Percentiles rank a stretch among this genome's conserved stretches.
Conservation (phyloP, 805 yeast species). For the Kuraishia cidri region DNA sequence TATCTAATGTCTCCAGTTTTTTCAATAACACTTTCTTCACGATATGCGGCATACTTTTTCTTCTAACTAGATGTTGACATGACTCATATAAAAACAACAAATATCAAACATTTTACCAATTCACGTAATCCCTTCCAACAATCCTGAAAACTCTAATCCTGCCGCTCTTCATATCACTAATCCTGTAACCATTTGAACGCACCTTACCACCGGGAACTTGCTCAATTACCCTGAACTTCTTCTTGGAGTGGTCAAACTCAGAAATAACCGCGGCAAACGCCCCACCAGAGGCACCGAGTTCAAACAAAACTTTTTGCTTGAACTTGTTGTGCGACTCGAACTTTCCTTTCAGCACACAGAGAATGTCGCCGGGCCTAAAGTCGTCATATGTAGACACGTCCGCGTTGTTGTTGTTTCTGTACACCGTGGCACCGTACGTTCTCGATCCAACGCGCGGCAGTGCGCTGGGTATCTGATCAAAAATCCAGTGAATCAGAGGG, state of each 20-base stretch:
- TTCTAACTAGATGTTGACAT: no score
- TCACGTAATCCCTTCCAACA: conserved; percentile 63
- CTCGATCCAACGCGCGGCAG: conserved; percentile 47
- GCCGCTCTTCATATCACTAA: conserved; percentile 72
- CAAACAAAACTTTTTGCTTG: conserved; percentile 43
- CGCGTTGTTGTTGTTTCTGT: conserved; percentile 41
- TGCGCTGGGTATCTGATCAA: conserved; percentile 25
- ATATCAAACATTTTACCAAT: conserved; percentile 66
- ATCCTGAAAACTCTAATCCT: conserved; percentile 72
- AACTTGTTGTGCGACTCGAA: conserved; percentile 58
- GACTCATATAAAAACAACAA: no score
- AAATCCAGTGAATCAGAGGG: conserved; percentile 24
- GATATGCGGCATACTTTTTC: no score
- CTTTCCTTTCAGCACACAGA: conserved; percentile 66
- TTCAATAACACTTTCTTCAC: no score
- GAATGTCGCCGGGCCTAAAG: conserved; percentile 76
- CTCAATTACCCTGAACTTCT: conserved; percentile 62
- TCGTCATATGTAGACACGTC: conserved; percentile 47
- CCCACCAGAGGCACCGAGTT: conserved; percentile 44
- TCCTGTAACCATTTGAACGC: conserved; percentile 51
- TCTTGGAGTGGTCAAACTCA: conserved; percentile 68
- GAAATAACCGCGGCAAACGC: conserved; percentile 54
- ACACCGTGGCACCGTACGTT: conserved; percentile 68
- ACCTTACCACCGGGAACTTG: conserved; percentile 40
- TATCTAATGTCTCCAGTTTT: no score